A percentile compares a stretch with the other conserved stretches of the same genome.
These are phyloP conservation scores for Aspergillus flavus DNA, from an alignment of 2,329 filamentous ascomycete species.

Conservation along the genomic window DNA sequence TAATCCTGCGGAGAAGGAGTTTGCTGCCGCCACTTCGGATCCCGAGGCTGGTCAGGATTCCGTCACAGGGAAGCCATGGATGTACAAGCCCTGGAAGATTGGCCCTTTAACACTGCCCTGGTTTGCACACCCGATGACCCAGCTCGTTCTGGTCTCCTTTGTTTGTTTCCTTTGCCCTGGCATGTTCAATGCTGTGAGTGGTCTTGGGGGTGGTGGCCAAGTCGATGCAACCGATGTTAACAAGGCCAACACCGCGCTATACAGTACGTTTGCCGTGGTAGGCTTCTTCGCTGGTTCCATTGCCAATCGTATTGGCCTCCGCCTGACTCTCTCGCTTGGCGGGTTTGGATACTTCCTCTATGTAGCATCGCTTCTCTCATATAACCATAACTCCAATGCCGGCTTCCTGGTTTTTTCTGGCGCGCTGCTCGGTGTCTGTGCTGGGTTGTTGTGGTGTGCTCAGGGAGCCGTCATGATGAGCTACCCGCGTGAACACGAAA, in stretches of 20 bases:
- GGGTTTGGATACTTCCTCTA: conserved; percentile 54
- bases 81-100: conserved; percentile 65
- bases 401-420: conserved; percentile 55
- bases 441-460: conserved; percentile 54
- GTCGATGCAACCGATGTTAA: conserved; percentile 61
- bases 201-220: conserved; percentile 67
- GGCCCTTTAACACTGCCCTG: conserved; percentile 59
- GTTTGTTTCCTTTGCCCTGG: conserved; percentile 73
- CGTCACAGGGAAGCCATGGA: conserved; percentile 56
- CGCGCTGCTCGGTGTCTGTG: conserved; percentile 53
- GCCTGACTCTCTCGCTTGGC: conserved; percentile 47
- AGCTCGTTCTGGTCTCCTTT: conserved; percentile 71
- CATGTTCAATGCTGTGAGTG: conserved; percentile 70
- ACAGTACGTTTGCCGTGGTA: conserved; percentile 69
- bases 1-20: conserved; percentile 18
- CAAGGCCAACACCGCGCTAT: conserved; percentile 70
- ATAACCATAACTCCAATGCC: conserved; percentile 52
- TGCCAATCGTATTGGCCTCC: conserved; percentile 48
- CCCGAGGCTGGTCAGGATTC: conserved; percentile 26
- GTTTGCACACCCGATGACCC: conserved; percentile 73
- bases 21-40: conserved; percentile 23
- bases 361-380: conserved; percentile 52
- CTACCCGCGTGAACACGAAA: conserved; percentile 77
- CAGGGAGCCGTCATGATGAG: conserved; percentile 67
- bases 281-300: conserved; percentile 63